Percentiles rank a stretch among this genome's conserved stretches.
Evolutionary conservation across 768 basidiomycete genomes (phyloP).

Genomic region (Mycena floridula): DNA sequence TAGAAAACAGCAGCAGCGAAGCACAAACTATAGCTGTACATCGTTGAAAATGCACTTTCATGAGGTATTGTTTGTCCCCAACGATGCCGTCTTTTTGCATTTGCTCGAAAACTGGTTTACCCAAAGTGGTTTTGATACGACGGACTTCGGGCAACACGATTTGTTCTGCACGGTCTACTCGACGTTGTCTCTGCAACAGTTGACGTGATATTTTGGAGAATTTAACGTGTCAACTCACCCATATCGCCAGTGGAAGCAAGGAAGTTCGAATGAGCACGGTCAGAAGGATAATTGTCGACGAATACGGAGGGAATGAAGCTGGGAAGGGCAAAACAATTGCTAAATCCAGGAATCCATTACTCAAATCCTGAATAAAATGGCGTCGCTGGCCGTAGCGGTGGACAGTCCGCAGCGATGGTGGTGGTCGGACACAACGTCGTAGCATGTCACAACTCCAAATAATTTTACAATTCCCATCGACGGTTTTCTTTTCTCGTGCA

Average conservation of each 20-base stretch:
- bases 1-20: neutral
- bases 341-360: constrained; percentile 70
- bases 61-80: constrained; percentile 47
- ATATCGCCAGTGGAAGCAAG: constrained; percentile 68
- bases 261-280: constrained; percentile 55
- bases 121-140: constrained; percentile 12
- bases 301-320: constrained; percentile 60
- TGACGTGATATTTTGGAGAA: constrained; percentile 5
- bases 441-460: no score
- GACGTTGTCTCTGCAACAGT: constrained; percentile 46
- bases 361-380: constrained; percentile 34
- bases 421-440: neutral
- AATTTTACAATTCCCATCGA: no score
- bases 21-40: constrained; percentile 40
- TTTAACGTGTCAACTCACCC: constrained; percentile 42
- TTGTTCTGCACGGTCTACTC: constrained; percentile 56
- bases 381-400: constrained; percentile 1
- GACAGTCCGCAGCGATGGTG: neutral
- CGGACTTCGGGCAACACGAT: constrained; percentile 49
- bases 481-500: no score
- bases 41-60: constrained; percentile 41
- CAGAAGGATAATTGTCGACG: constrained; percentile 67
- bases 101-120: neutral
- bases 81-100: constrained; percentile 54
- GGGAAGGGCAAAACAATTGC: constrained; percentile 72